A percentile compares a stretch with the other conserved stretches of the same genome.
Evolutionary conservation across 371 early-diverging fungal genomes (phyloP).

Genomic region (Blakeslea trispora): DNA sequence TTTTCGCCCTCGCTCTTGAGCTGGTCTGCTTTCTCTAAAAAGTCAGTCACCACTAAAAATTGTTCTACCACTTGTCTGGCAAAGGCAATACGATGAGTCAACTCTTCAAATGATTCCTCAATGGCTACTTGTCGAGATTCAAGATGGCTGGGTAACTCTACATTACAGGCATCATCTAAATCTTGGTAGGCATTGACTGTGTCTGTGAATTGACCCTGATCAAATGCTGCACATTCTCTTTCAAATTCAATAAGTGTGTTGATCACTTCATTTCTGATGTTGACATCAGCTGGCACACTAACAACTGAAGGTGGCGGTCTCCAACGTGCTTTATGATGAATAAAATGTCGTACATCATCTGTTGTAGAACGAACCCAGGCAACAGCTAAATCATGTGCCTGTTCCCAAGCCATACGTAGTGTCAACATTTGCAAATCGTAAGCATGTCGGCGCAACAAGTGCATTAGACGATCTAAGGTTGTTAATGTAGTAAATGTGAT

Average conservation of each 20-base stretch:
- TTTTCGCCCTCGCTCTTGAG: conserved; percentile 29
- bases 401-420: conserved; percentile 50
- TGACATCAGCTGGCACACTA: background rate
- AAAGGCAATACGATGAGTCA: conserved; percentile 43
- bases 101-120: conserved; percentile 45
- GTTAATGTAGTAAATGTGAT: conserved; percentile 53
- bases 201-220: conserved; percentile 41
- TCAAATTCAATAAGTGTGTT: conserved; percentile 33
- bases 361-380: conserved; percentile 31
- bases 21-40: conserved; percentile 31
- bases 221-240: conserved; percentile 34
- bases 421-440: conserved; percentile 48
- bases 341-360: conserved; percentile 28
- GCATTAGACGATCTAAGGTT: conserved; percentile 50
- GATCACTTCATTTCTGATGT: conserved; percentile 18
- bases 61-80: conserved; percentile 51
- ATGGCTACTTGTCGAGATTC: conserved; percentile 45
- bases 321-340: conserved; percentile 37
- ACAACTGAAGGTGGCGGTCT: conserved; percentile 14
- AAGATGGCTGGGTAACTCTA: conserved; percentile 44
- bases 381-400: conserved; percentile 29
- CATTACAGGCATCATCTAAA: conserved; percentile 43
- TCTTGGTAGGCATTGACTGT: conserved; percentile 49
- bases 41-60: conserved; percentile 39
- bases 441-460: conserved; percentile 34